phyloP scores from a whole-genome alignment of 2,329 filamentous ascomycete genomes.

The Zasmidium angulare region DNA sequence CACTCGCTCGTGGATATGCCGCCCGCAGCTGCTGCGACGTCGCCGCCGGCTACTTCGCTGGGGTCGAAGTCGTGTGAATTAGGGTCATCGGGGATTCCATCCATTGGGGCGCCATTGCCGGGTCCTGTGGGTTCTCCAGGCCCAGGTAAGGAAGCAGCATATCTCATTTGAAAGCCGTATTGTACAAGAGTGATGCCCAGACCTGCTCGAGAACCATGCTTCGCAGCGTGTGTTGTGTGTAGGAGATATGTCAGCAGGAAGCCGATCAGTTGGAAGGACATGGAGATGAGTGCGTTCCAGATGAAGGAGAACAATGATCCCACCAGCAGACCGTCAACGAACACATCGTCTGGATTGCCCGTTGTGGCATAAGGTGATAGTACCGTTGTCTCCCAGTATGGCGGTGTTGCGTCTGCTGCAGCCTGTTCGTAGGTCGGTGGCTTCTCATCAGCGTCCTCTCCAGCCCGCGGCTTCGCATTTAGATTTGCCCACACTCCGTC shows the following conservation, averaged over 20 bases:
- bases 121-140: constrained; percentile 15
- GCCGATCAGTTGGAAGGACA: constrained; percentile 94
- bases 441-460: constrained; percentile 81
- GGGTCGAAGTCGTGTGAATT: constrained; percentile 89
- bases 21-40: constrained; percentile 32
- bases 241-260: constrained; percentile 97
- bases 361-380: constrained; percentile 86
- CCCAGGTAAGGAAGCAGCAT: constrained; percentile 41
- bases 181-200: constrained; percentile 94
- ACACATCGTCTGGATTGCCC: constrained; percentile 88
- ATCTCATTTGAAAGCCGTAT: constrained; percentile 93
- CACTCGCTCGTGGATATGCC: constrained; percentile 76
- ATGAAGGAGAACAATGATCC: constrained; percentile 83
- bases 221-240: constrained; percentile 96
- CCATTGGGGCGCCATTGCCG: constrained; percentile 19
- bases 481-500: constrained; percentile 97
- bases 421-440: constrained; percentile 99
- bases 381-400: constrained; percentile 99
- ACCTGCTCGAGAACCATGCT: constrained; percentile 92
- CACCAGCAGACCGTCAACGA: constrained; percentile 92
- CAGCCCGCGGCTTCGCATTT: constrained; percentile 81
- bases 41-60: constrained; percentile 57
- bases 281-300: constrained; percentile 95
- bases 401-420: constrained; percentile 89
- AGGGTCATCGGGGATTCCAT: constrained; percentile 72